These are phyloP conservation scores for Diaporthe citrichinensis DNA, from an alignment of 2,329 filamentous ascomycete genomes.

Conservation along the genomic window DNA sequence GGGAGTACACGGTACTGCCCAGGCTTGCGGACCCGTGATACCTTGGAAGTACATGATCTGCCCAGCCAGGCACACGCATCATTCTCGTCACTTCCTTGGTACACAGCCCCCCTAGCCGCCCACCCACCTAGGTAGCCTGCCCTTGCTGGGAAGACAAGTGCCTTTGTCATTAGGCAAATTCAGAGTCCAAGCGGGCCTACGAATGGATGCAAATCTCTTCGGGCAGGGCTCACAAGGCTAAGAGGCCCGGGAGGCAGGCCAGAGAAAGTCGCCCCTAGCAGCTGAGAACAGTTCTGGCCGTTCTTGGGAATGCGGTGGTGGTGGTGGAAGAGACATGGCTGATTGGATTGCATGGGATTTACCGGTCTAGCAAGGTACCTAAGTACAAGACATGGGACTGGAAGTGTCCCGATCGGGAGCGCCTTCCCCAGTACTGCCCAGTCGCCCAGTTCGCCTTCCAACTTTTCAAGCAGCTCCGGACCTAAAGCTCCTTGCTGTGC, in stretches of 20 bases:
- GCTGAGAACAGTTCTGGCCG: neutral
- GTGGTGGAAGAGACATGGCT: slow-evolving; percentile 15
- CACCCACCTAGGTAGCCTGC: neutral
- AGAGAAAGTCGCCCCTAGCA: neutral
- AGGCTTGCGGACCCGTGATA: neutral
- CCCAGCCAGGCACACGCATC: neutral
- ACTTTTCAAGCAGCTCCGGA: slow-evolving; percentile 20
- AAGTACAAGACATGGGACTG: neutral
- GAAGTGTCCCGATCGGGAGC: slow-evolving; percentile 5
- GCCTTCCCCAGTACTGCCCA: neutral
- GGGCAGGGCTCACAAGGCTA: neutral
- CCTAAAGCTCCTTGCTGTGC: slow-evolving; percentile 12
- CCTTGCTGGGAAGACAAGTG: neutral
- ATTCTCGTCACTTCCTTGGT: neutral
- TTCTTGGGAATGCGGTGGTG: slow-evolving; percentile 15
- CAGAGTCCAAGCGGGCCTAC: neutral
- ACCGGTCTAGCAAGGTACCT: neutral
- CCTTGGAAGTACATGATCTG: neutral
- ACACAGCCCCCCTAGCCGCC: neutral
- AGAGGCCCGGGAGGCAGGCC: neutral
- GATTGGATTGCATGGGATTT: slow-evolving; percentile 1
- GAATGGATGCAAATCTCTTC: neutral
- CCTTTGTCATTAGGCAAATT: slow-evolving; percentile 7
- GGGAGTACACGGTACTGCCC: neutral
- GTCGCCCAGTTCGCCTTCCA: neutral